Evolutionary conservation across 331 rosid species (phyloP).

Genomic region (Rhamnella rubrinervis): DNA sequence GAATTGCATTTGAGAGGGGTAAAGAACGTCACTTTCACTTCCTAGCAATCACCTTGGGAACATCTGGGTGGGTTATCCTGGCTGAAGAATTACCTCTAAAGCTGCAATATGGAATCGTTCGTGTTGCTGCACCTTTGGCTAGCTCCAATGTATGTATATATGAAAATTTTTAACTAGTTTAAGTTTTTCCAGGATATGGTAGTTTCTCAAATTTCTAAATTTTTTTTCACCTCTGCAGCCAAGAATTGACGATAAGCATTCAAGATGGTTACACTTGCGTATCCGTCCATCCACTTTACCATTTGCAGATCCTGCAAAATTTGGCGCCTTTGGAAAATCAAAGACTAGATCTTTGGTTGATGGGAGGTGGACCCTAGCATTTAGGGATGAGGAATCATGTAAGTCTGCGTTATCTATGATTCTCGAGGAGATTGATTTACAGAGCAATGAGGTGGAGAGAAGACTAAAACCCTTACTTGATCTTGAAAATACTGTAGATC

Average conservation of each 20-base stretch:
- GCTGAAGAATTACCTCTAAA: constrained; percentile 76
- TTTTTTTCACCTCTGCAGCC: constrained; percentile 51
- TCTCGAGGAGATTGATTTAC: constrained; percentile 53
- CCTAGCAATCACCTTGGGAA: constrained; percentile 62
- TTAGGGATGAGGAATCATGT: constrained; percentile 77
- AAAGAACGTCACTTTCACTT: constrained; percentile 68
- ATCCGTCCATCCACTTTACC: constrained; percentile 80
- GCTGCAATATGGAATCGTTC: constrained; percentile 64
- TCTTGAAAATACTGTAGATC: constrained; percentile 40
- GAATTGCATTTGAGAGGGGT: constrained; percentile 84
- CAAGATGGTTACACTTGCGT: constrained; percentile 84
- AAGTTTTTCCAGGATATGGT: background rate
- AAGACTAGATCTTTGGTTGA: constrained; percentile 72
- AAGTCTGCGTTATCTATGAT: constrained; percentile 62
- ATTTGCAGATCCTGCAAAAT: constrained; percentile 51
- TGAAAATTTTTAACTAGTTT: background rate
- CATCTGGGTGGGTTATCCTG: constrained; percentile 72
- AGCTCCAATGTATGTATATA: constrained; percentile 73
- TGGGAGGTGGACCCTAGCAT: constrained; percentile 93
- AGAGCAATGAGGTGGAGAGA: constrained; percentile 66
- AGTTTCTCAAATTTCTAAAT: constrained; percentile 5
- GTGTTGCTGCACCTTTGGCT: constrained; percentile 85
- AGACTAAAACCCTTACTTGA: constrained; percentile 69
- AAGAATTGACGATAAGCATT: constrained; percentile 64
- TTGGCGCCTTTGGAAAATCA: constrained; percentile 32